Evolutionary conservation across 345 rosid species (phyloP).

Genomic region (Schrenkiella parvula): DNA sequence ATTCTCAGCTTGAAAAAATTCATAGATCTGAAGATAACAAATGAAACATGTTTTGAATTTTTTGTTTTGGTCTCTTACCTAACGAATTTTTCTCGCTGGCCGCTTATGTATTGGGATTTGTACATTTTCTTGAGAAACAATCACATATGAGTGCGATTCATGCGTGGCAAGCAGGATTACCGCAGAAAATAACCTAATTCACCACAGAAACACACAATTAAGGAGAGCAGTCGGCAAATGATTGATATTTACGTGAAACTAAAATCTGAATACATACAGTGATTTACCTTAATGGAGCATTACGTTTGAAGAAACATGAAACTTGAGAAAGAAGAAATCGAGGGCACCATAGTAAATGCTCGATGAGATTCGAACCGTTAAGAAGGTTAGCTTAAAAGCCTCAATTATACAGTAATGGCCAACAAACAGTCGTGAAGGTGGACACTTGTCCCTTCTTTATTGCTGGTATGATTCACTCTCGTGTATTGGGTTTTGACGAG

Average conservation of each 20-base stretch:
- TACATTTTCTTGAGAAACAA: conserved; percentile 42
- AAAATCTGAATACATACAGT: no score
- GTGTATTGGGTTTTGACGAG: neutral
- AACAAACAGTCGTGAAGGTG: neutral
- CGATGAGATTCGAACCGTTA: neutral
- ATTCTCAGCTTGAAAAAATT: neutral
- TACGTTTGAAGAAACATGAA: no score
- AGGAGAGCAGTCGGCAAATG: no score
- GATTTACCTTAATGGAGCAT: no score
- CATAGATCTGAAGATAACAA: neutral
- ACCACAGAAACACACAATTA: no score
- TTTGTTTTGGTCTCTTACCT: conserved; percentile 33
- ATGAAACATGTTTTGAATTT: neutral
- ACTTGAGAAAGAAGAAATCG: conserved; percentile 22
- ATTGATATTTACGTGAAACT: no score
- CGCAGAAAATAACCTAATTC: neutral
- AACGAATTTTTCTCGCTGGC: conserved; percentile 68
- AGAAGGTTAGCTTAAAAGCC: no score
- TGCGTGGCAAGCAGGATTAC: neutral
- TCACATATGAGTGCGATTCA: conserved; percentile 19
- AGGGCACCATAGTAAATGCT: neutral
- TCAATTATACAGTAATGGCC: neutral
- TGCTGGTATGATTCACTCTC: neutral
- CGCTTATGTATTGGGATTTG: conserved; percentile 76
- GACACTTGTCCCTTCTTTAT: neutral